A percentile compares a stretch with the other conserved stretches of the same genome.
These are phyloP conservation scores for Trifolium subterraneum DNA, from an alignment of 306 rosid genomes.

Conservation along the genomic window DNA sequence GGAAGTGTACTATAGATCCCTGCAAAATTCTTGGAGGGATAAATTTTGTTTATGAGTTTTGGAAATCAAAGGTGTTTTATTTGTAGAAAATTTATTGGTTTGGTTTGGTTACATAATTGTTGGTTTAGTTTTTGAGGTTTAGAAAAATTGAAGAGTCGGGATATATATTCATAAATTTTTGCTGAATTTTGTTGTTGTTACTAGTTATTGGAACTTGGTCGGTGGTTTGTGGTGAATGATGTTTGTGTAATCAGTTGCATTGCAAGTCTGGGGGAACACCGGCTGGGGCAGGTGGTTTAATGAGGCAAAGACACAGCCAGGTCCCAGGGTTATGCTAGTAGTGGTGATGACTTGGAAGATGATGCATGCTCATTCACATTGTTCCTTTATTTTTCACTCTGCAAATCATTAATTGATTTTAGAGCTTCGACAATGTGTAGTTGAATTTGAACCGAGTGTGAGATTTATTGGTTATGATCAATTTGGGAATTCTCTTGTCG, in stretches of 20 bases:
- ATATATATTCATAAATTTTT: conserved; percentile 35
- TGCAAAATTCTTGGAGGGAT: too few species aligned
- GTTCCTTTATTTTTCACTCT: background rate
- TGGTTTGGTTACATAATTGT: conserved; percentile 35
- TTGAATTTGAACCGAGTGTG: background rate
- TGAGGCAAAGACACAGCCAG: conserved; percentile 99
- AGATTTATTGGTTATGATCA: too few species aligned
- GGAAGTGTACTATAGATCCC: too few species aligned
- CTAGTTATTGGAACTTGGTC: too few species aligned
- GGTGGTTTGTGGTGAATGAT: conserved; percentile 23
- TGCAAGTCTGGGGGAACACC: conserved; percentile 95
- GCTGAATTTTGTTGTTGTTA: conserved; percentile 1
- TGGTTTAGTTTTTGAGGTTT: conserved; percentile 38
- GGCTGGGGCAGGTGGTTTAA: conserved; percentile 70
- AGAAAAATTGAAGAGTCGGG: conserved; percentile 28
- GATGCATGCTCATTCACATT: conserved; percentile 71
- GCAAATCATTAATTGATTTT: background rate
- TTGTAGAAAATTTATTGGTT: conserved; percentile 40
- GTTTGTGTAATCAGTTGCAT: conserved; percentile 46
- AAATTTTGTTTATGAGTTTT: too few species aligned
- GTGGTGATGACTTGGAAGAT: conserved; percentile 96
- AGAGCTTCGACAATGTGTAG: background rate
- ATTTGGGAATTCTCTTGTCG: too few species aligned
- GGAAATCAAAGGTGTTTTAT: too few species aligned
- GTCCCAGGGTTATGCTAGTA: conserved; percentile 87